Base-by-base conservation (phyloP, 345 rosid genomes). In the Salix viminalis region DNA sequence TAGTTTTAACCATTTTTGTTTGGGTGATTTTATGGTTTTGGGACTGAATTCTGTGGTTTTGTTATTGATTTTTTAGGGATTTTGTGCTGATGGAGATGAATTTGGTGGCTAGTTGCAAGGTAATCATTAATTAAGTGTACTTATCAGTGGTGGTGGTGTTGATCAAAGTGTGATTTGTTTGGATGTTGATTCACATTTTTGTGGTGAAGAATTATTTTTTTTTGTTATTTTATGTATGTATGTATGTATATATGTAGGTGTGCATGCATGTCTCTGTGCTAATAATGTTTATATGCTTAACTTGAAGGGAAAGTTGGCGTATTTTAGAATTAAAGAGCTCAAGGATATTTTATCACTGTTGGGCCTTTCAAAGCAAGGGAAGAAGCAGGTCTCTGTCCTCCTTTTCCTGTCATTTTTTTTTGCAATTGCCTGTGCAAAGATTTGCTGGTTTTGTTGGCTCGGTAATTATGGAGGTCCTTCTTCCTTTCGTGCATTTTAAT, bases 251-350 rank as follows among this genome's bases (percentile, higher is more conserved):
- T 34, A n/a, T 19, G 24, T 19, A 52, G 21, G 60, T n/a, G 8
- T 52, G 24, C 24, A 54, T 21, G 61, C 8, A 21, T 56, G 62
- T 23, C 10, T 36, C 11, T 21, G 71, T 68, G 16, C 14, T 56
- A 56, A 24, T 68, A 18, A 37, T 44, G 42, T 21, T 18, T 37
- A 21, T 21, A 39, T 68, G 54, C 71, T 68, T 39, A n/a, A 18
- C 60, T 69, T 80, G 81, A 39, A 85, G 88, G 71, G 42, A 24
- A 78, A 85, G 76, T 78, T 85, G 81, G 75, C 71, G 12, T 69
- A 54, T 62, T 85, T 85, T 67, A 80, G 87, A 44, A 65, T 85
- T 65, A 85, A 82, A 66, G 87, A 85, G 79, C 84, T 85, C 34
- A 85, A 82, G 82, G 88, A 83, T 69, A 82, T 85, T 26, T 78